Conservation (phyloP, 331 rosid genomes). For the Rhamnella rubrinervis region DNA sequence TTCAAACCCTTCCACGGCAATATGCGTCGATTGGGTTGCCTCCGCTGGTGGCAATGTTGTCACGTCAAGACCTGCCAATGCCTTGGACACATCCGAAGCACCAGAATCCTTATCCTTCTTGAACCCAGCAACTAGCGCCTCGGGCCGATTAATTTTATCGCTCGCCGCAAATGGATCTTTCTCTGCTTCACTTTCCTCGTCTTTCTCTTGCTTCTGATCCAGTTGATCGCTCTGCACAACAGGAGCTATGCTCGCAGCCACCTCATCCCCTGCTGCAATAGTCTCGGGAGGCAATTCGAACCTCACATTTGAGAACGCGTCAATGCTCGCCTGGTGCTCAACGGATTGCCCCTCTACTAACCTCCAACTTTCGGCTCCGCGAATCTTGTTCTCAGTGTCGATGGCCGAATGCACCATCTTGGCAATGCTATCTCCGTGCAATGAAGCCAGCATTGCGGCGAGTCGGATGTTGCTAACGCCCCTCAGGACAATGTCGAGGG, state of each 20-base stretch:
- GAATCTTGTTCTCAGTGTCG: conserved; percentile 83
- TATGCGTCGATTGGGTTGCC: conserved; percentile 88
- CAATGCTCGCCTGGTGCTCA: conserved; percentile 61
- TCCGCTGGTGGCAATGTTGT: conserved; percentile 89
- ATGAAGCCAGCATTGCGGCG: conserved; percentile 84
- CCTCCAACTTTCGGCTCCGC: conserved; percentile 84
- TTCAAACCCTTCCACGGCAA: conserved; percentile 95
- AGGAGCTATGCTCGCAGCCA: conserved; percentile 61
- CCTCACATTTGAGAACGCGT: conserved; percentile 47
- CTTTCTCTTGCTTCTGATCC: conserved; percentile 50
- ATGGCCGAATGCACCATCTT: conserved; percentile 94
- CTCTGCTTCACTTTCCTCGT: conserved; percentile 54
- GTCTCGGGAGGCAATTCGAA: conserved; percentile 88
- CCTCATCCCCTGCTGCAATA: conserved; percentile 78
- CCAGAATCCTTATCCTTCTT: conserved; percentile 82
- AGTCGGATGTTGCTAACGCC: conserved; percentile 93
- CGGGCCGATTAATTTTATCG: conserved; percentile 78
- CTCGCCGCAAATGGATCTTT: conserved; percentile 97
- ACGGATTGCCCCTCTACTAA: conserved; percentile 54
- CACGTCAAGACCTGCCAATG: conserved; percentile 86
- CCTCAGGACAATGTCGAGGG: conserved; percentile 83
- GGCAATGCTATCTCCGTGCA: conserved; percentile 93
- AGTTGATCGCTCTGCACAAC: conserved; percentile 49
- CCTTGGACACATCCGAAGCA: conserved; percentile 63
- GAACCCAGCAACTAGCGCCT: conserved; percentile 74